A percentile compares a stretch with the other conserved stretches of the same genome.
phyloP scores from a whole-genome alignment of 176 grass and related monocot genomes.

The Triticum dicoccoides region DNA sequence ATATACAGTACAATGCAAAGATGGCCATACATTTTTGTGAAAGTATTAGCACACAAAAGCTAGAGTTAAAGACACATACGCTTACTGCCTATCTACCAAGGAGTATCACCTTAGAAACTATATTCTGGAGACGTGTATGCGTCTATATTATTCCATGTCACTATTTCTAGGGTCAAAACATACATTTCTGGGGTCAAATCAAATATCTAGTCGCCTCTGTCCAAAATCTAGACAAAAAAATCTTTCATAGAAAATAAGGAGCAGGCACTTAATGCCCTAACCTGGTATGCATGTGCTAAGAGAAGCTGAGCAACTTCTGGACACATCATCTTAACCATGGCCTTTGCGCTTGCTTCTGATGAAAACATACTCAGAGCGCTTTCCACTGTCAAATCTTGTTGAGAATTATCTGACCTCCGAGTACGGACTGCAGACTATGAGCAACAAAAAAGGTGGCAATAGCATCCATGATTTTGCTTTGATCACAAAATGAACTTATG shows the following conservation, averaged over 20 bases:
- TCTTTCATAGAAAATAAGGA: neutral
- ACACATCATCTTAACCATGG: conserved; percentile 68
- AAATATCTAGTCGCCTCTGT: neutral
- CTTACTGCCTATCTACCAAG: neutral
- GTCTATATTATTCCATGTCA: conserved; percentile 10
- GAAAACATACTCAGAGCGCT: conserved; percentile 64
- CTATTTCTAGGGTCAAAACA: neutral
- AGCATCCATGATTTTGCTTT: conserved; percentile 9
- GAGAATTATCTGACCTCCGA: conserved; percentile 63
- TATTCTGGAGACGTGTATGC: conserved; percentile 11
- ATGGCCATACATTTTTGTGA: neutral
- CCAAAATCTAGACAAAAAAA: neutral
- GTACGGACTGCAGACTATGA: conserved; percentile 55
- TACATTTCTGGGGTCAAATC: neutral
- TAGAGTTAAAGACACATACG: neutral
- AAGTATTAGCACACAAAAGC: neutral
- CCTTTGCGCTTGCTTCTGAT: conserved; percentile 44
- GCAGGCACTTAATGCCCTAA: conserved; percentile 27
- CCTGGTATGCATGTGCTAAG: conserved; percentile 85
- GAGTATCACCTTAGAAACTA: conserved; percentile 4
- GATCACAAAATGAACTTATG: conserved; percentile 8
- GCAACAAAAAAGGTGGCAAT: conserved; percentile 16
- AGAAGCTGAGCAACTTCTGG: conserved; percentile 63
- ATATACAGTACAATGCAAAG: neutral
- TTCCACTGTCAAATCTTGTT: conserved; percentile 56